These are phyloP conservation scores for Diaporthe amygdali DNA, from an alignment of 2,329 filamentous ascomycete species.

Conservation along the genomic window DNA sequence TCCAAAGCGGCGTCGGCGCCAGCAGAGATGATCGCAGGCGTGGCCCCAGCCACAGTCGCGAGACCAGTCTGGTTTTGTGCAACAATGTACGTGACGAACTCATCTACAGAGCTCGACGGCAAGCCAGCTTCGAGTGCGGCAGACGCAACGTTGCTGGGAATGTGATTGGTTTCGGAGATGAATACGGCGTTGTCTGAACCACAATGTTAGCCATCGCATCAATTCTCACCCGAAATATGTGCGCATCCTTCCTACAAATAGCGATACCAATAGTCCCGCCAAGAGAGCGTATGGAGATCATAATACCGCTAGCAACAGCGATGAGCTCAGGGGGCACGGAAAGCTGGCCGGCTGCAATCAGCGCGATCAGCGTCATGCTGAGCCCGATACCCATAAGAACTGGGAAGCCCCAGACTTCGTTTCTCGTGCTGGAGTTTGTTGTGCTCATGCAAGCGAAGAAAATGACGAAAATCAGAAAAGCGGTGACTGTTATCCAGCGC, in stretches of 20 bases:
- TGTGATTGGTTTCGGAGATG: constrained; percentile 32
- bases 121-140: constrained; percentile 38
- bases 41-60: constrained; percentile 34
- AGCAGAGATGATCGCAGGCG: constrained; percentile 34
- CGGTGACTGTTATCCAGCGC: constrained; percentile 31
- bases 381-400: constrained; percentile 41
- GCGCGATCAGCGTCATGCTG: constrained; percentile 40
- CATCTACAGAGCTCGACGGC: constrained; percentile 26
- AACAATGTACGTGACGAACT: constrained; percentile 35
- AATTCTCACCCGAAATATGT: not conserved
- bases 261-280: constrained; percentile 56
- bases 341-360: constrained; percentile 44
- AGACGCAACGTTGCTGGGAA: constrained; percentile 38
- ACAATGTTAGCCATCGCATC: not conserved
- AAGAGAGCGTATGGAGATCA: constrained; percentile 45
- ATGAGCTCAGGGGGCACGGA: constrained; percentile 43
- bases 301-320: constrained; percentile 34
- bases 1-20: constrained; percentile 32
- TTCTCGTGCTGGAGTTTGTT: constrained; percentile 30
- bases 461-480: constrained; percentile 35
- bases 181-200: constrained; percentile 32
- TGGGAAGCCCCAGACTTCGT: constrained; percentile 41
- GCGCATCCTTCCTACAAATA: constrained; percentile 33
- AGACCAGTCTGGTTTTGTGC: constrained; percentile 34
- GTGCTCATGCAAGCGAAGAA: constrained; percentile 44